Percentiles rank a stretch among this genome's conserved stretches.
Evolutionary conservation across 2,329 filamentous ascomycete species (phyloP).

Genomic region (Paecilomyces formosus): DNA sequence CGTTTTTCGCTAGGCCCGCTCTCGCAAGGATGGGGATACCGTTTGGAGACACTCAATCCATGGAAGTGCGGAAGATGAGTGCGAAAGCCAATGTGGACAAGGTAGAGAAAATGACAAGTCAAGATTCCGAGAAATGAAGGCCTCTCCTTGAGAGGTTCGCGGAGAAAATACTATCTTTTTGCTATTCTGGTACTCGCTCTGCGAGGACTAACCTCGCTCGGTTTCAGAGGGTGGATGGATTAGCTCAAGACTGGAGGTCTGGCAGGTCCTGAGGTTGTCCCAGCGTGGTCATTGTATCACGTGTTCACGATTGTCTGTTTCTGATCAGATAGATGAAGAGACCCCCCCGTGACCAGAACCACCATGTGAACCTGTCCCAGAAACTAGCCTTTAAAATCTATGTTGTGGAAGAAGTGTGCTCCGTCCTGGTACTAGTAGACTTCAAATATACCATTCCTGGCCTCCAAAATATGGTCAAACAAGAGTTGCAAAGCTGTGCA

Average conservation of each 20-base stretch:
- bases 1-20: slow-evolving; percentile 9
- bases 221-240: not conserved
- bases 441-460: not conserved
- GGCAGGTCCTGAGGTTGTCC: not conserved
- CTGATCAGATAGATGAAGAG: not conserved
- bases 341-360: not conserved
- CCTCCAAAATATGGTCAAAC: not conserved
- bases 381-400: not conserved
- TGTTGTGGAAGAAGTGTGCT: not conserved
- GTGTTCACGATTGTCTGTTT: not conserved
- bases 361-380: not conserved
- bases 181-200: not conserved
- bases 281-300: not conserved
- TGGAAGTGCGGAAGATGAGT: slow-evolving; percentile 7
- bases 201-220: not conserved
- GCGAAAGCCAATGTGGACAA: slow-evolving; percentile 6
- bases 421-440: not conserved
- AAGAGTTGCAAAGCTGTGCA: not conserved
- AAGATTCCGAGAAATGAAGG: not conserved
- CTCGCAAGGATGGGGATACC: slow-evolving; percentile 8
- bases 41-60: slow-evolving; percentile 11
- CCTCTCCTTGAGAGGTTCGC: not conserved
- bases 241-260: not conserved
- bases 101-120: not conserved
- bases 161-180: too few relatives aligned